These are phyloP conservation scores for Botrytis pseudocinerea DNA, from an alignment of 2,329 filamentous ascomycete genomes.

Conservation along the genomic window DNA sequence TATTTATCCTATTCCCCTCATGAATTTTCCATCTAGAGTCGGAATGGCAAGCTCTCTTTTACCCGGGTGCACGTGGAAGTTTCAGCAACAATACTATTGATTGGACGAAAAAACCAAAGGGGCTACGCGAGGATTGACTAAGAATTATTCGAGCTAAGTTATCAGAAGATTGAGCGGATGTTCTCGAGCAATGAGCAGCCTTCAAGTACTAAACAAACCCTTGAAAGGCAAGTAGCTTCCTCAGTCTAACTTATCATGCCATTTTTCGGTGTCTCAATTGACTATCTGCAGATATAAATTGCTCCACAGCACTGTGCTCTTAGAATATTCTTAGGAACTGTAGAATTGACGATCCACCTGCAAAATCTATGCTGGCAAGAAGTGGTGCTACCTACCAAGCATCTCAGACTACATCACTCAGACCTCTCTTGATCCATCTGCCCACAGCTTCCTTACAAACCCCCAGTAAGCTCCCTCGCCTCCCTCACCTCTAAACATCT, in stretches of 20 bases:
- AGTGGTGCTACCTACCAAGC: neutral
- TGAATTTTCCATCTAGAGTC: neutral
- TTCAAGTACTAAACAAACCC: neutral
- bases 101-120: neutral
- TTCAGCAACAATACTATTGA: neutral
- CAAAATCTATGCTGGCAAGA: neutral
- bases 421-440: neutral
- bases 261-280: neutral
- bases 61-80: neutral
- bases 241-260: neutral
- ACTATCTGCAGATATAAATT: neutral
- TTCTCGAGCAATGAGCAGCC: neutral
- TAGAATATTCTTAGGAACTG: too few species aligned
- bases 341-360: neutral
- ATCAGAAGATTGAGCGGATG: neutral
- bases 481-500: conserved; percentile 34
- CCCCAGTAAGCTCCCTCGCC: conserved; percentile 37
- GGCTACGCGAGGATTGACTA: neutral
- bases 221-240: neutral
- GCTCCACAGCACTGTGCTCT: neutral
- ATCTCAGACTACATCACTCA: neutral
- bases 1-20: neutral
- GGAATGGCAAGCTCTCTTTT: neutral
- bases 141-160: neutral
- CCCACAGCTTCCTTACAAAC: conserved; percentile 33